phyloP scores from a whole-genome alignment of 1,284 basidiomycete genomes.

The Amylostereum areolatum region DNA sequence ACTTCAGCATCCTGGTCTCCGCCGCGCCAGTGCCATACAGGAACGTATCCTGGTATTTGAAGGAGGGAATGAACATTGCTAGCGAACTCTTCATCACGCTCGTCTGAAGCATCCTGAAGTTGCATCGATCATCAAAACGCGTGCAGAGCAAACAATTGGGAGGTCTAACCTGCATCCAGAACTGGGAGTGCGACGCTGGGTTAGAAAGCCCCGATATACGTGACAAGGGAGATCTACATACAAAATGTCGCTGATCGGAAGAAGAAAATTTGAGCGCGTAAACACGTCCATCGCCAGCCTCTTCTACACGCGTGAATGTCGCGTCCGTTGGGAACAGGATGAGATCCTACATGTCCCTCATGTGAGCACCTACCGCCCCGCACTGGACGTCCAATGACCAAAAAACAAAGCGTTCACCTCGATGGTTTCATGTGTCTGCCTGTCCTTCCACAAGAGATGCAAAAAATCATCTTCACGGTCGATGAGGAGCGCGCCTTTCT shows the following conservation, averaged over 20 bases:
- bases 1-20: constrained; percentile 9
- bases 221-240: constrained; percentile 32
- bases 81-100: constrained; percentile 64
- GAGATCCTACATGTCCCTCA: constrained; percentile 44
- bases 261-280: constrained; percentile 80
- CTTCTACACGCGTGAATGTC: constrained; percentile 61
- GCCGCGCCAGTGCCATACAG: constrained; percentile 45
- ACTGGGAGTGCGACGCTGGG: constrained; percentile 33
- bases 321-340: constrained; percentile 78
- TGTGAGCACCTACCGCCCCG: too few relatives aligned
- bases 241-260: constrained; percentile 76
- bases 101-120: constrained; percentile 57
- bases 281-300: constrained; percentile 55
- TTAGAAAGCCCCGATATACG: constrained; percentile 9
- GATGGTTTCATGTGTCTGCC: constrained; percentile 49
- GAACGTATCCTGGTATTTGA: constrained; percentile 53
- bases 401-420: constrained; percentile 36
- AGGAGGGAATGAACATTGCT: constrained; percentile 64
- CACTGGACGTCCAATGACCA: too few relatives aligned
- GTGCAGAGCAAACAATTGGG: neutral
- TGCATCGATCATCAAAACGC: neutral
- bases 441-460: constrained; percentile 74
- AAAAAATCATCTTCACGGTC: constrained; percentile 68
- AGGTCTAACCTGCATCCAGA: constrained; percentile 71
- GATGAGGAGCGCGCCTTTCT: constrained; percentile 68